Conservation (phyloP, 1,284 basidiomycete species). For the Sphaerobolus stellatus region DNA sequence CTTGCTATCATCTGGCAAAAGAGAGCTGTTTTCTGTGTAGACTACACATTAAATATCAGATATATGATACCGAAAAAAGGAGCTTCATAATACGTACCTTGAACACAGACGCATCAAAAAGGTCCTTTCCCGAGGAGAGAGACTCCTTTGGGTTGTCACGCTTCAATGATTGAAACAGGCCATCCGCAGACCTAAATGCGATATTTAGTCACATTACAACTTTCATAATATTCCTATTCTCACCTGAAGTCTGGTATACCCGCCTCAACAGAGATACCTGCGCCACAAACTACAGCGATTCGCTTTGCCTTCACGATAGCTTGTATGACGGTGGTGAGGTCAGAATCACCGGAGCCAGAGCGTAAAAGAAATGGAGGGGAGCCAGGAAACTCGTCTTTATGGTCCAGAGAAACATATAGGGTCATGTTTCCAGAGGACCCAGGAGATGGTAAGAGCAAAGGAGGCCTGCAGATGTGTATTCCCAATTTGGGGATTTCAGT, state of each 20-base stretch:
- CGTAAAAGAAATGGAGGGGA: slow-evolving; percentile 7
- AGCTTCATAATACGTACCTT: slow-evolving; percentile 65
- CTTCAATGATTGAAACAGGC: slow-evolving; percentile 40
- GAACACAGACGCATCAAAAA: slow-evolving; percentile 91
- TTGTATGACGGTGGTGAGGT: slow-evolving; percentile 54
- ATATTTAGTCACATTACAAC: slow-evolving; percentile 25
- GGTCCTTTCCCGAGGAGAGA: slow-evolving; percentile 78
- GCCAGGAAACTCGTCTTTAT: not conserved
- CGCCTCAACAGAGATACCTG: slow-evolving; percentile 88
- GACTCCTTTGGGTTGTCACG: slow-evolving; percentile 73
- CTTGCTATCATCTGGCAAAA: slow-evolving; percentile 90
- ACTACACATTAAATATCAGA: slow-evolving; percentile 44
- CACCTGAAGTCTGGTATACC: slow-evolving; percentile 92
- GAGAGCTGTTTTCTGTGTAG: slow-evolving; percentile 69
- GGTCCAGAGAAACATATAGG: slow-evolving; percentile 8
- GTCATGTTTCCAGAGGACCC: slow-evolving; percentile 4
- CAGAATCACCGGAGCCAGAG: slow-evolving; percentile 27
- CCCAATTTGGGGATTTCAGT: not conserved
- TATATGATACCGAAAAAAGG: no score
- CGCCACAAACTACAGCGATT: slow-evolving; percentile 86
- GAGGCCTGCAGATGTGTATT: not conserved
- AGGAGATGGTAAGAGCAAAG: not conserved
- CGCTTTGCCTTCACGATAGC: slow-evolving; percentile 76
- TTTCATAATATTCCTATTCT: slow-evolving; percentile 73
- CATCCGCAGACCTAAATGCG: slow-evolving; percentile 12